These are phyloP conservation scores for Solanum etuberosum DNA, from an alignment of 257 asterid species.

Conservation along the genomic window DNA sequence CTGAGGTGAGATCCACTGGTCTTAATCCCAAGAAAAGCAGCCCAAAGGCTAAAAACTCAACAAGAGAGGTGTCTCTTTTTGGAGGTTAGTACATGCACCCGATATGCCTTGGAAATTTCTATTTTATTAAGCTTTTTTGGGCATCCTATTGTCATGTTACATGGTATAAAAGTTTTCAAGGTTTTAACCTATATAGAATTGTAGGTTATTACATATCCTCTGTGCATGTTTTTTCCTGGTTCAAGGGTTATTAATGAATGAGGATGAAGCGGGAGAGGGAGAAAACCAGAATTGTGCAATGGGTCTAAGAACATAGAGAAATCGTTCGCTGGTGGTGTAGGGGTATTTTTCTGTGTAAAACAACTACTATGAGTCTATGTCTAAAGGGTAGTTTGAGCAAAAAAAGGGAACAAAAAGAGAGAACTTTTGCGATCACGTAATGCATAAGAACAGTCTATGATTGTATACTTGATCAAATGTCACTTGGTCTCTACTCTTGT, in stretches of 20 bases:
- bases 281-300: not conserved
- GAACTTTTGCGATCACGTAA: not conserved
- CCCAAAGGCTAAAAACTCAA: constrained; percentile 74
- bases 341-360: not conserved
- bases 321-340: not conserved
- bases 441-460: not conserved
- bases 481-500: constrained; percentile 5
- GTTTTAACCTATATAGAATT: not conserved
- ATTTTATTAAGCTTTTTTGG: not conserved
- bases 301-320: not conserved
- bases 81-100: constrained; percentile 63
- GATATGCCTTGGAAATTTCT: not conserved
- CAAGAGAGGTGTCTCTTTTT: constrained; percentile 80
- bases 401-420: not conserved
- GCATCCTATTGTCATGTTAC: not conserved
- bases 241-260: not conserved
- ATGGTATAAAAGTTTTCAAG: not conserved
- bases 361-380: not conserved
- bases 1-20: constrained; percentile 46
- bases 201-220: not conserved
- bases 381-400: not conserved
- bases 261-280: not conserved
- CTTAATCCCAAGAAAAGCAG: constrained; percentile 67
- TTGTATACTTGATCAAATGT: not conserved
- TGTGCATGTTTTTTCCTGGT: not conserved